Conservation (phyloP, 2,329 filamentous ascomycete genomes). For the Amauroascus verrucosus region DNA sequence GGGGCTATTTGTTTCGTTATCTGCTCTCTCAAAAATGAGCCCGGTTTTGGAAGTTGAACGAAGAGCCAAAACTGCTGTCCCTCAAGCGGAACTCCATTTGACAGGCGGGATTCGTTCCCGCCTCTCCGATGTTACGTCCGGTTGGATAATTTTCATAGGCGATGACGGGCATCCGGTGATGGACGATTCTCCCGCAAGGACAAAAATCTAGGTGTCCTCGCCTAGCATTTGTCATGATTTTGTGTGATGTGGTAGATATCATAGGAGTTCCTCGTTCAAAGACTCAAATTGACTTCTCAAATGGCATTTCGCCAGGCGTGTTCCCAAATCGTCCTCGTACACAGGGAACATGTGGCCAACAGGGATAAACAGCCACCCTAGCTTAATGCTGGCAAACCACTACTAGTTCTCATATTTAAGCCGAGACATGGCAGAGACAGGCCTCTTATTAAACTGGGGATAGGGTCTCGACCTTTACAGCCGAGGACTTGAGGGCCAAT, state of each 20-base stretch:
- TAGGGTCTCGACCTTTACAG: background rate
- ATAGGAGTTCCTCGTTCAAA: background rate
- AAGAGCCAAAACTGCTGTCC: background rate
- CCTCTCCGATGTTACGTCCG: background rate
- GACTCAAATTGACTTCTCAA: background rate
- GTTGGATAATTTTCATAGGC: background rate
- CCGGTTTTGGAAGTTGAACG: too few species aligned
- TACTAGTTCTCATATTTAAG: background rate
- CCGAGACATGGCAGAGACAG: background rate
- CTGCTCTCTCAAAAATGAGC: background rate
- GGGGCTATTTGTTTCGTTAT: background rate
- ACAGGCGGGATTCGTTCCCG: background rate
- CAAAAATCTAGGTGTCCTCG: too few species aligned
- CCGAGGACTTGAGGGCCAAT: too few species aligned
- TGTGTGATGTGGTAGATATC: too few species aligned
- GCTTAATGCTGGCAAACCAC: background rate
- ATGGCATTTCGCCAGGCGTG: background rate
- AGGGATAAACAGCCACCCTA: background rate
- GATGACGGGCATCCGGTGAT: background rate
- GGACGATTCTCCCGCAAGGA: too few species aligned
- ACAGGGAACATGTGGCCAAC: background rate
- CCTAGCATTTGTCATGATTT: too few species aligned
- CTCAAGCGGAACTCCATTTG: background rate
- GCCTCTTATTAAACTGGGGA: background rate
- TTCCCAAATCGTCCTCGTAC: background rate